Base-by-base conservation (phyloP, 495 filamentous ascomycete species). In the Staphylotrichum tortipilum region DNA sequence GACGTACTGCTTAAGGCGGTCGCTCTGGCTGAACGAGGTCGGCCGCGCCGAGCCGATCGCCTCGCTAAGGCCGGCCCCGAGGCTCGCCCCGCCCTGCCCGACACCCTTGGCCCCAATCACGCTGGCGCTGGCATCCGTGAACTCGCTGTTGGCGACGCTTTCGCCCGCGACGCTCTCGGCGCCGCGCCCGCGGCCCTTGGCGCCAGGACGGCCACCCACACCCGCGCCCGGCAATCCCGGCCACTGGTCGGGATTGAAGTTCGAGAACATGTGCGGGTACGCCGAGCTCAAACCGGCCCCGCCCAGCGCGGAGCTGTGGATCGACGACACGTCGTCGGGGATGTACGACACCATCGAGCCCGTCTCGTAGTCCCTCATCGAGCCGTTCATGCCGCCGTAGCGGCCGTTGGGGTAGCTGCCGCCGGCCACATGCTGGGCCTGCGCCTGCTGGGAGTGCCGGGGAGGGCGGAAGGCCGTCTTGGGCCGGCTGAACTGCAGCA, bases 221-320 rank as follows among this genome's bases (percentile, higher is more conserved):
- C 73, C 66, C 3, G 82, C 78, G 10, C 82, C 81, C 23, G 82
- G 81, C 33, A 94, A 77, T 19, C 84, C 75, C 14, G 94, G 94
- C 92, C 92, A 99, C 23, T 83, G 74, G 45, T 95, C 90, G 33
- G 81, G 73, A 31, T 82, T 77, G 59, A 99, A 97, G 65, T 84
- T 84, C 44, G 87, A 88, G 68, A 99, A 99, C 86, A 97, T 95
- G 19, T 84, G 86, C 8, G 92, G 92, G 61, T 89, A 99, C 19
- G 84, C 84, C 36, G 87, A 85, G 42, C 73, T 71, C 37, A 89
- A 68, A 12, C 83, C 84, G 35, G 87, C 86, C 34, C 89, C 89
- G 29, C 88, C 88, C 28, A 96, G 75, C 9, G 91, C 86, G 18
- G 88, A 94, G 34, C 90, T 91, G 63, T 99, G 89, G 30, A 97